phyloP scores from a whole-genome alignment of 163 green algal species.

The Chlamydomonas reinhardtii region DNA sequence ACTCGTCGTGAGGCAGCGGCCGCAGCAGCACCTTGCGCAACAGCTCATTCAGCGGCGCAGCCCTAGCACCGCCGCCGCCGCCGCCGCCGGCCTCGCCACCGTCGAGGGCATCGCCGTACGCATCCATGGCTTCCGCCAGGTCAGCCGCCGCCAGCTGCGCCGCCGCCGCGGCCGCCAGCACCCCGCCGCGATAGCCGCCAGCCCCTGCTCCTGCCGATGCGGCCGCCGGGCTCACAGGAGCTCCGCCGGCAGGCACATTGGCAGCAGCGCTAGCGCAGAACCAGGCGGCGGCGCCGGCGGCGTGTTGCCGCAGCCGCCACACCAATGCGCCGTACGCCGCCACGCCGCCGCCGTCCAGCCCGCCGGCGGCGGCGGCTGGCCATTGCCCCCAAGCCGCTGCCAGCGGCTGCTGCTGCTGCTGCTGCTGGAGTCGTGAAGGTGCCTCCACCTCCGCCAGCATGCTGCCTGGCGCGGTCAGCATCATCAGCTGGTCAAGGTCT shows the following conservation, averaged over 20 bases:
- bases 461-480: too few species aligned
- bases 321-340: not conserved
- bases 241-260: not conserved
- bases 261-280: too few species aligned
- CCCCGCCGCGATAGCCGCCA: not conserved
- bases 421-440: too few species aligned
- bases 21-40: constrained; percentile 25
- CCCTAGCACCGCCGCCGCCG: not conserved
- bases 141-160: not conserved
- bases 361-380: not conserved
- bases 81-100: not conserved
- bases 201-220: too few species aligned
- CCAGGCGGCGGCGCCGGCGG: not conserved
- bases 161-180: not conserved
- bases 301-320: constrained; percentile 16
- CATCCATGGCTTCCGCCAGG: not conserved
- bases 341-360: not conserved
- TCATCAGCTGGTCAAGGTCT: too few species aligned
- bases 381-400: not conserved
- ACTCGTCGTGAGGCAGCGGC: not conserved
- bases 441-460: too few species aligned
- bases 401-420: too few species aligned
- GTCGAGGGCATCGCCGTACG: not conserved
- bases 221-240: too few species aligned
- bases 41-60: not conserved